Percentiles rank a stretch among this genome's conserved stretches.
phyloP scores from a whole-genome alignment of 2,329 filamentous ascomycete species.

The Aspergillus phoenicis region DNA sequence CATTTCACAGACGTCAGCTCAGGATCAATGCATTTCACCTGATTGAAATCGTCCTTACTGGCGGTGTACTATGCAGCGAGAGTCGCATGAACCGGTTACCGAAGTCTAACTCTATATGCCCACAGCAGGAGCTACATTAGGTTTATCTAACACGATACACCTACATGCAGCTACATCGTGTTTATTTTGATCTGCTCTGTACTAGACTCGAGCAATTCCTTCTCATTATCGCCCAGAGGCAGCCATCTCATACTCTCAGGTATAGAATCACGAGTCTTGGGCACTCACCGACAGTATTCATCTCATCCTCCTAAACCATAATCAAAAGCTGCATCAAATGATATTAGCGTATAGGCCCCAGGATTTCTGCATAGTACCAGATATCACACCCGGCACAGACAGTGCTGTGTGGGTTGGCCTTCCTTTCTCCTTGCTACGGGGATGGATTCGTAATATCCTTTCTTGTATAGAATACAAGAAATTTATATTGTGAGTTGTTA shows the following conservation, averaged over 20 bases:
- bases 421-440: not conserved
- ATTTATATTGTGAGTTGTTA: not conserved
- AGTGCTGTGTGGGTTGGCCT: not conserved
- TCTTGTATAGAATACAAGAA: not conserved
- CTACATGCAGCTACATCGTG: conserved; percentile 8
- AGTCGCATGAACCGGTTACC: conserved; percentile 5
- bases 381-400: not conserved
- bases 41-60: not conserved
- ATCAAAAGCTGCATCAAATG: not conserved
- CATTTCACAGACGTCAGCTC: not conserved
- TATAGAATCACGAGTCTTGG: not conserved
- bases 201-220: not conserved
- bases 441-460: not conserved
- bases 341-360: not conserved
- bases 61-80: conserved; percentile 5
- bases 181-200: conserved; percentile 9
- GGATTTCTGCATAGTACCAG: not conserved
- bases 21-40: not conserved
- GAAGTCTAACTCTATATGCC: not conserved
- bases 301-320: not conserved
- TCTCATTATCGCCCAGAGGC: not conserved
- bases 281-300: not conserved
- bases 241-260: not conserved
- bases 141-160: not conserved
- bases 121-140: conserved; percentile 1